Percentiles rank a stretch among this genome's conserved stretches.
Evolutionary conservation across 2,329 filamentous ascomycete genomes (phyloP).

Genomic region (Xylaria hypoxylon): DNA sequence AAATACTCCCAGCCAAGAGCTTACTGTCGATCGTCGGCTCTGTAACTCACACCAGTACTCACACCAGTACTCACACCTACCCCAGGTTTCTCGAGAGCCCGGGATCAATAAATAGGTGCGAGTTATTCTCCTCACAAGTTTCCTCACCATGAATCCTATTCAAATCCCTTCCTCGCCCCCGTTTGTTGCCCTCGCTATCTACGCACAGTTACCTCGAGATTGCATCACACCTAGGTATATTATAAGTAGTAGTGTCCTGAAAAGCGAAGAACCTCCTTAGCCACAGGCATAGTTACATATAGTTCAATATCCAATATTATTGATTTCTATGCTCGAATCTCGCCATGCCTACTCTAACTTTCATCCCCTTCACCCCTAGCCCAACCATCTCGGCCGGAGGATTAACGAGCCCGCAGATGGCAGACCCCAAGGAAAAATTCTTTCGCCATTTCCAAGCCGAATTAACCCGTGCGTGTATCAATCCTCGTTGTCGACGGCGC

Average conservation of each 20-base stretch:
- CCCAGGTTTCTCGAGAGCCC: not conserved
- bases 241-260: conserved; percentile 3
- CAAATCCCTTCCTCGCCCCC: not conserved
- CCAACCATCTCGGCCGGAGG: conserved; percentile 40
- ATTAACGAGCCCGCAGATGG: conserved; percentile 51
- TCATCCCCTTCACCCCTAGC: conserved; percentile 45
- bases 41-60: not conserved
- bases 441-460: conserved; percentile 85
- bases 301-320: conserved; percentile 7
- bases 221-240: not conserved
- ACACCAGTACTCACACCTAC: not conserved
- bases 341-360: conserved; percentile 40
- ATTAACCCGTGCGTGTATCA: conserved; percentile 68
- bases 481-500: not conserved
- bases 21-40: conserved; percentile 2
- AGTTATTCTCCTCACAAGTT: not conserved
- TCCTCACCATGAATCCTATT: not conserved
- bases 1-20: not conserved
- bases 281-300: not conserved
- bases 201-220: conserved; percentile 1
- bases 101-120: conserved; percentile 29
- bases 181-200: not conserved
- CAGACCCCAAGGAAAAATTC: conserved; percentile 79
- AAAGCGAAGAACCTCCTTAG: not conserved
- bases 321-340: conserved; percentile 12